Evolutionary conservation across 2,329 filamentous ascomycete species (phyloP), one percentile per base, ranked within the genome.

Genomic region (Diaporthe longicolla): DNA sequence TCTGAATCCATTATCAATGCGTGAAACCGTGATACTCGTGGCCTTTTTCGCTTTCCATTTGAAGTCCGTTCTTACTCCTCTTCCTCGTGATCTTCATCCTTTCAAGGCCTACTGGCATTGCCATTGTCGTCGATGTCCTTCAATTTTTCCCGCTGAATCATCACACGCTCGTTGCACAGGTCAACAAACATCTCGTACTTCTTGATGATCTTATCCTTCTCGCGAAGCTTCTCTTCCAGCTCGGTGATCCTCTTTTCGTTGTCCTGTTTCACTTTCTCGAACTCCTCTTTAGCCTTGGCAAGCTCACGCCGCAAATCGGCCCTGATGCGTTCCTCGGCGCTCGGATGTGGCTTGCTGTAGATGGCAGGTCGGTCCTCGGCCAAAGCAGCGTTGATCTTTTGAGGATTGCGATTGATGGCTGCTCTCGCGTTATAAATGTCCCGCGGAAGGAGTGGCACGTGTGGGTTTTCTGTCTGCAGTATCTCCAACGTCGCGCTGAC

Each of bases 101-200:
- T 48, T 29, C 68, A 58, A 43, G 57, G 58, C n/a, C 69, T 75
- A 21, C 71, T 71, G 48, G 70, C 58, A 37, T 43, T 66, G 26
- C 55, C 71, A 37, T 61, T 74, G 35, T 74, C 75, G n/a, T 81
- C 80, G 29, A 79, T 80, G 72, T 76, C 78, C 57, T 80, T 80
- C 19, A 92, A 83, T 75, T 88, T 85, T 78, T 90, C 88, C 68
- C 90, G 84, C 80, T 91, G 89, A 70, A 91, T 85, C 85, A 92
- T 92, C 75, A 92, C 90, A 66, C 91, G 84, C 79, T 91, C 87
- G 78, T 93, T 93, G 80, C 90, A 92, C 71, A 93, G 91, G 80
- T 93, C 91, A 78, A 93, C 92, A 71, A 93, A 93, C 87, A 91
- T 91, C 81, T 93, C 90, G 77, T 92, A 93, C 79, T 89, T 90